Evolutionary conservation across 108 stramenopile species (phyloP), one percentile per base, ranked within the genome.

Genomic region (Fistulifera solaris): DNA sequence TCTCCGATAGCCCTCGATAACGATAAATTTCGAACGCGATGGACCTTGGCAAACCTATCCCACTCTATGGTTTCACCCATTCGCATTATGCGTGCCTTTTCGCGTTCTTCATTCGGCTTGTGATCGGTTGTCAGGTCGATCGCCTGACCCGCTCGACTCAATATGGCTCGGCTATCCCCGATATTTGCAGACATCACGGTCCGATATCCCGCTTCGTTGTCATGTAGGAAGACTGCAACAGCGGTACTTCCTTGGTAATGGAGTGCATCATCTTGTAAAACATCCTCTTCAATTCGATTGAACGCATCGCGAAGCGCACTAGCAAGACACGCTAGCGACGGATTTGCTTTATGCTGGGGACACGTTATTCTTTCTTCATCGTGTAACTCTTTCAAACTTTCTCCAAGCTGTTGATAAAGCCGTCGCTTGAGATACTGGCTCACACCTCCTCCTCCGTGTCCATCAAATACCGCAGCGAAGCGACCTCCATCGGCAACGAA

Each of bases 401-500:
- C 31, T 6, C 31, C 31, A 35, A 35, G 31, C 31, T 35, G 31
- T 35, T 35, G 3, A 48, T 82, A 83, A 13, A 96, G 50, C 58
- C 94, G 87, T 55, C 89, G 75, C 24, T 78, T 53, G 17, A 89
- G 62, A 59, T 89, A 96, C 2, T 67, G 68, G 23, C 85, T 81
- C 1, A 97, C 94, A 22, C 84, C 80, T 27, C 43, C 53, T 11
- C 94, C 93, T 27, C 97, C 97, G 61, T 98, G 97, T 2, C 97
- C 97, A 62, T 98, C 97, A 67, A 96, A 96, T 4, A 95, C 94
- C n/a, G 89, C 94, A 35, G 71, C 76, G 68, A 92, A 87, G 31
- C 31, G 31, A 35, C 31, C 31, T 28, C 66, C 57, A 0, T 52
- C 21, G n/a, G 59, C 56, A 17, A 78, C 56, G 57, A 76, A 78